Evolutionary conservation across 2,329 filamentous ascomycete species (phyloP).

Genomic region (Fonsecaea nubica): DNA sequence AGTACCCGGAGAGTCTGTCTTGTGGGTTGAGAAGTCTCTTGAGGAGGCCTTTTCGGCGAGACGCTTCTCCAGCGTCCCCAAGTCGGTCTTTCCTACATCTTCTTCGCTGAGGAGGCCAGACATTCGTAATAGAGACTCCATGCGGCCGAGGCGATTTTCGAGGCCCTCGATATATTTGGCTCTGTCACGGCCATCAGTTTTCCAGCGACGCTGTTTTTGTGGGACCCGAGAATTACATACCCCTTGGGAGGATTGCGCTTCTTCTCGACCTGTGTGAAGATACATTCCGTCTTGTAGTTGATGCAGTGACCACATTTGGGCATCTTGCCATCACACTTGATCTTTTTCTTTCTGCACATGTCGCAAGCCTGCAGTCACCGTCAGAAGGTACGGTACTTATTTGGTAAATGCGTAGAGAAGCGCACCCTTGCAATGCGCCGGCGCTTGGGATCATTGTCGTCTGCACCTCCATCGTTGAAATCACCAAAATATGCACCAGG

Average conservation of each 20-base stretch:
- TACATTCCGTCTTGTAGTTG: constrained; percentile 97
- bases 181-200: constrained; percentile 52
- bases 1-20: constrained; percentile 33
- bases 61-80: constrained; percentile 84
- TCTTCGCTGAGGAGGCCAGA: constrained; percentile 87
- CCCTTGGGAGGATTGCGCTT: constrained; percentile 97
- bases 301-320: constrained; percentile 94
- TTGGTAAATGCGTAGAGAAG: constrained; percentile 23
- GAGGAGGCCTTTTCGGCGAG: constrained; percentile 59
- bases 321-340: constrained; percentile 97
- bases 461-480: constrained; percentile 56
- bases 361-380: constrained; percentile 74
- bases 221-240: constrained; percentile 57
- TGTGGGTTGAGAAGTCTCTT: constrained; percentile 34
- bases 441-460: constrained; percentile 81
- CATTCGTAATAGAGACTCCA: constrained; percentile 88
- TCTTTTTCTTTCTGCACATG: constrained; percentile 92
- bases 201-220: background rate
- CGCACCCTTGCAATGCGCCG: constrained; percentile 85
- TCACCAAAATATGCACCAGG: constrained; percentile 49
- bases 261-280: constrained; percentile 98
- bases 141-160: constrained; percentile 91
- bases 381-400: constrained; percentile 29
- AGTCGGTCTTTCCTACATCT: constrained; percentile 82
- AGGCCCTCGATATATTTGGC: constrained; percentile 98